phyloP scores from a whole-genome alignment of 257 asterid genomes.

The Parsonsia alboflavescens region DNA sequence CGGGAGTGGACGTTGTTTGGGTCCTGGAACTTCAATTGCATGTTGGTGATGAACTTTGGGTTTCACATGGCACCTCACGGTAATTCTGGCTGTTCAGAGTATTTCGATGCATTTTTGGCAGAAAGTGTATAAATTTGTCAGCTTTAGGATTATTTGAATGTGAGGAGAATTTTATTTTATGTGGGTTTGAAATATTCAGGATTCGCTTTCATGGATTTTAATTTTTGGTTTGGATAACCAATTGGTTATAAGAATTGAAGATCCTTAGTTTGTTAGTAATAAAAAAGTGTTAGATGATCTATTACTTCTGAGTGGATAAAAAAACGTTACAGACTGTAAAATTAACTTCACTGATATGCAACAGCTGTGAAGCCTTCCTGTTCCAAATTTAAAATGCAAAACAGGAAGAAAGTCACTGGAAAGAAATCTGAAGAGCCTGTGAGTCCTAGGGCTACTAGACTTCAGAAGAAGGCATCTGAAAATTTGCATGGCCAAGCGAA shows the following conservation, averaged over 20 bases:
- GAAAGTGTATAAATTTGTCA: neutral
- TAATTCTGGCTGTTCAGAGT: neutral
- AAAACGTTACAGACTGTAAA: neutral
- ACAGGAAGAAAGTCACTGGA: constrained; percentile 53
- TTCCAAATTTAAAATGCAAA: constrained; percentile 53
- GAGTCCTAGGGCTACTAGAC: constrained; percentile 59
- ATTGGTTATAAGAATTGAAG: neutral
- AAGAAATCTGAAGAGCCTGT: constrained; percentile 52
- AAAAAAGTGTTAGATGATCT: neutral
- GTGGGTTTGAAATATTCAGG: neutral
- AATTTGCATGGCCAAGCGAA: constrained; percentile 57
- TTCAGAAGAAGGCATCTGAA: constrained; percentile 54
- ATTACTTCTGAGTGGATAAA: neutral
- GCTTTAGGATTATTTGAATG: neutral
- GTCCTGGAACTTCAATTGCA: constrained; percentile 2
- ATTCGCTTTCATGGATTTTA: neutral
- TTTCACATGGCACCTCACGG: neutral
- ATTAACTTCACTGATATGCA: neutral
- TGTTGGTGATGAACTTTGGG: neutral
- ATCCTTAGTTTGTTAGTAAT: neutral
- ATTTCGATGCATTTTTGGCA: neutral
- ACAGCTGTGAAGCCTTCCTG: constrained; percentile 19
- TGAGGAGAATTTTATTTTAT: neutral
- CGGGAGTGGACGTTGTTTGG: neutral
- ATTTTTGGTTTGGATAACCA: neutral